Conservation (phyloP, 164 flowering plant genomes). For the Cinnamomum micranthum region DNA sequence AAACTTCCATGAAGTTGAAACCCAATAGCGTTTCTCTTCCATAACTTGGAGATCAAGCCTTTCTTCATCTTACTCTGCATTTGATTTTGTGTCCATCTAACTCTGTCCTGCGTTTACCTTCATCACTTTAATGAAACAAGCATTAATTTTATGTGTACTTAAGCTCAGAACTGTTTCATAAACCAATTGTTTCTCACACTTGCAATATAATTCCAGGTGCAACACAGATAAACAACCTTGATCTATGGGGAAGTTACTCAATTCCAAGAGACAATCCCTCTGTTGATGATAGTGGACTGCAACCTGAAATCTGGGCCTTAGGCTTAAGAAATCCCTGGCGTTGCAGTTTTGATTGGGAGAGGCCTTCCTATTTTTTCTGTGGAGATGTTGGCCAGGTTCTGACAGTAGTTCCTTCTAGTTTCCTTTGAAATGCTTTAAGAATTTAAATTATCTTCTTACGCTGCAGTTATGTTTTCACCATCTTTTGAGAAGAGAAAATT, state of each 20-base stretch:
- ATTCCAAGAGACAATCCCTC: conserved; percentile 84
- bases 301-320: conserved; percentile 86
- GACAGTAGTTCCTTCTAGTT: not conserved
- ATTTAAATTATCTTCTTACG: not conserved
- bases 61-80: not conserved
- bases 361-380: conserved; percentile 86
- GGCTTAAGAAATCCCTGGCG: conserved; percentile 98
- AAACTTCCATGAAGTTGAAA: too few relatives aligned
- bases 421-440: not conserved
- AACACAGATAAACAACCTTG: conserved; percentile 39
- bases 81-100: not conserved
- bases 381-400: conserved; percentile 86
- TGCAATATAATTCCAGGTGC: conserved; percentile 41
- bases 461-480: not conserved
- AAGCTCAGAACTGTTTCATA: not conserved
- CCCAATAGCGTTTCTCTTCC: too few relatives aligned
- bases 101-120: not conserved
- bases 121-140: too few relatives aligned
- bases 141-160: not conserved
- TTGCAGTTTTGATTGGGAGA: conserved; percentile 85
- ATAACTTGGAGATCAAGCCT: too few relatives aligned
- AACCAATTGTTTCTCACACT: not conserved
- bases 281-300: conserved; percentile 41
- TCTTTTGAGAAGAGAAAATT: not conserved
- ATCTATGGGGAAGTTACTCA: conserved; percentile 92